Evolutionary conservation across 2,329 filamentous ascomycete genomes (phyloP), one percentile per base, ranked within the genome.

Genomic region (Colletotrichum lini): DNA sequence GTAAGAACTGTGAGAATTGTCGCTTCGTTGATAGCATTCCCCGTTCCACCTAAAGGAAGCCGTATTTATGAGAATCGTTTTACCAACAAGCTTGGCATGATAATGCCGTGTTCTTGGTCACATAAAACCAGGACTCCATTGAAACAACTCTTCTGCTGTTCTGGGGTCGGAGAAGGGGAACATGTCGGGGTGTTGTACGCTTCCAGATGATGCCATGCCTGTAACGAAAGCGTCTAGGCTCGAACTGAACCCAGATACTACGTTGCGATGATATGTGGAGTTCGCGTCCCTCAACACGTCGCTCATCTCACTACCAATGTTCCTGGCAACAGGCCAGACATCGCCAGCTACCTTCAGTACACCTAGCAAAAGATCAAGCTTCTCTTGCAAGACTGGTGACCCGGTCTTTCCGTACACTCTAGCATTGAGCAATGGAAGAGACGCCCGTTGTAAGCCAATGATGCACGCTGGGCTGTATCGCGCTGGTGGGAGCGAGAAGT

Each of bases 271-370:
- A 15, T 30, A 13, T 5, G 60, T 35, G 6, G 21, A 38, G 38
- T 70, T 62, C 8, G 57, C 7, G 15, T 70, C 49, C 42, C 60
- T 65, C 38, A 72, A 21, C 30, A 72, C 45, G 12, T 70, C 49
- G 40, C 42, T 71, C 1, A 72, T 49, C 42, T 72, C 70, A 15
- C 49, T 66, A 10, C 70, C 67, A 40, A 70, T 61, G 23, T 76
- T 77, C 57, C 76, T 79, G 5, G 82, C 80, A 26, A 83, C 72
- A 0, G 77, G 74, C 76, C 79, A 80, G 49, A 77, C 79, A 54
- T 80, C 76, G n/a, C 79, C 78, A n/a, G 79, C 77, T 40, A 75
- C 74, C 21, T 74, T 77, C 16, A 80, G 74, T 10, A 81, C 77
- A 59, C 76, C 76, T 26, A 79, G 70, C 7, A 80, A 70, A 59